Evolutionary conservation across 2,329 filamentous ascomycete species (phyloP), one percentile per base, ranked within the genome.

Genomic region (Diplodia seriata): DNA sequence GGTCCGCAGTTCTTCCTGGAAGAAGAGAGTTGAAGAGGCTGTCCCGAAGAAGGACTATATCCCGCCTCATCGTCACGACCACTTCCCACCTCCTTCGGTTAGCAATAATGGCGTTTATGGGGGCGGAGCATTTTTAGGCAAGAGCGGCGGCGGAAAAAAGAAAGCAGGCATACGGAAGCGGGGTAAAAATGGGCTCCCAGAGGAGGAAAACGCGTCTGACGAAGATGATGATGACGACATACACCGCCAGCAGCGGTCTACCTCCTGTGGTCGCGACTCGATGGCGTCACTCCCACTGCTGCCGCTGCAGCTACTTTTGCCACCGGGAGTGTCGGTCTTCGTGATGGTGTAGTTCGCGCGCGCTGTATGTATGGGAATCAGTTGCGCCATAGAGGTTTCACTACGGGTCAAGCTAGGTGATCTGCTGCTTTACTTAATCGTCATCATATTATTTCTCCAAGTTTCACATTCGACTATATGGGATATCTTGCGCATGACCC

Each of bases 1-100:
- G 14, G 15, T 14, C 18, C 26, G 36, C 61, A 92, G 90, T 97
- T 97, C 90, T 98, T 98, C 91, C 81, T 98, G 80, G 94, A 98
- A 80, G 94, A 97, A 76, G 86, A 89, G 78, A 86, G 83, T 82
- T 90, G 84, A 89, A 92, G 84, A 87, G 85, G 86, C 85, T 85
- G 79, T 85, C 78, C 79, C 82, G 74, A 75, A 84, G 74, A 78
- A 82, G 74, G 77, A 82, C 70, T 70, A 74, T 68, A 72, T 69
- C 69, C 71, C 72, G 72, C 77, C 43, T 51, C 51, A 49, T 43
- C 77, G 56, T 63, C 49, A 63, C 23, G 66, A 68, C 54, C 38
- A 55, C 57, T 36, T 63, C 59, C 59, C 59, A 55, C 53, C 53
- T 33, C 40, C 62, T 55, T 68, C 65, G 59, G 36, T 53, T 43